Percentiles rank a stretch among this genome's conserved stretches.
phyloP scores from a whole-genome alignment of 2,329 filamentous ascomycete genomes.

The Pseudophaeomoniella oleicola region DNA sequence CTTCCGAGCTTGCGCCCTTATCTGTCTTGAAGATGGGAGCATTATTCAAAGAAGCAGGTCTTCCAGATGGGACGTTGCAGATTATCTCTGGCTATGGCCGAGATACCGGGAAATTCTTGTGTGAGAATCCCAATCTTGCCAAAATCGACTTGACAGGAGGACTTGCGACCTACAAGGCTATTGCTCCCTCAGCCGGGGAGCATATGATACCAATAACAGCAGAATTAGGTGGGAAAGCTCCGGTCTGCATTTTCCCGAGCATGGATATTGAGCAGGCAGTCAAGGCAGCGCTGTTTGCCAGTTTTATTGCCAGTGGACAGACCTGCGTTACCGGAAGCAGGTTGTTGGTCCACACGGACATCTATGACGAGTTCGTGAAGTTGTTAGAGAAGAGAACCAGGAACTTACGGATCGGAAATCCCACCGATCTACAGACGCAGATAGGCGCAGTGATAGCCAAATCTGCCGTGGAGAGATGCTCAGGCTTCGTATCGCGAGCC shows the following conservation, averaged over 20 bases:
- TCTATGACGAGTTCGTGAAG: slow-evolving; percentile 25
- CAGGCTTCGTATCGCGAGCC: slow-evolving; percentile 20
- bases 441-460: slow-evolving; percentile 51
- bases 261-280: slow-evolving; percentile 11
- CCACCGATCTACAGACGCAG: slow-evolving; percentile 39
- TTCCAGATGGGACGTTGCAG: slow-evolving; percentile 27
- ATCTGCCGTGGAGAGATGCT: slow-evolving; percentile 25
- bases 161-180: slow-evolving; percentile 11
- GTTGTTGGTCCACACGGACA: slow-evolving; percentile 33
- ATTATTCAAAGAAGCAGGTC: slow-evolving; percentile 25
- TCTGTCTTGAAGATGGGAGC: slow-evolving; percentile 24
- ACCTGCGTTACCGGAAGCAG: slow-evolving; percentile 42
- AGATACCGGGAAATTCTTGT: slow-evolving; percentile 38
- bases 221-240: slow-evolving; percentile 14
- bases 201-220: slow-evolving; percentile 13
- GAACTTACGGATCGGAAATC: slow-evolving; percentile 39
- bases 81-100: slow-evolving; percentile 38
- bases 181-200: slow-evolving; percentile 7
- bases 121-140: slow-evolving; percentile 14
- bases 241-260: slow-evolving; percentile 13
- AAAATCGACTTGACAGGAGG: slow-evolving; percentile 14
- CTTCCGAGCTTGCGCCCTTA: slow-evolving; percentile 27
- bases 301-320: slow-evolving; percentile 40
- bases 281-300: slow-evolving; percentile 20
- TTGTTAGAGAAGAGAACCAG: slow-evolving; percentile 34